Evolutionary conservation across 2,329 filamentous ascomycete genomes (phyloP).

Genomic region (Colletotrichum theobromicola): DNA sequence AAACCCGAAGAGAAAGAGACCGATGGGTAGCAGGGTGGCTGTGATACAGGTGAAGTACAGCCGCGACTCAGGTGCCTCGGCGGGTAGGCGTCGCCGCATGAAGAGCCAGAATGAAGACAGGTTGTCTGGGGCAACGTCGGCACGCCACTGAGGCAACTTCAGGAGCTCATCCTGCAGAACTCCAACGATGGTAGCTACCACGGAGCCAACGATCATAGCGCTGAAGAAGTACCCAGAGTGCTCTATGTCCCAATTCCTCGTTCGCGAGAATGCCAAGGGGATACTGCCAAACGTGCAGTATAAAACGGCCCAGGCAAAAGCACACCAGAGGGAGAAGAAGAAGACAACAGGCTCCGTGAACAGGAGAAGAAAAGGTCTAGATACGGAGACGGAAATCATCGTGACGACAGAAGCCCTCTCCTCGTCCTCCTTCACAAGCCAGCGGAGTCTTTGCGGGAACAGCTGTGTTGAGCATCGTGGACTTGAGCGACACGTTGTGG

Average conservation of each 20-base stretch:
- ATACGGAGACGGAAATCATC: slow-evolving; percentile 77
- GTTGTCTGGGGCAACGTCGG: slow-evolving; percentile 30
- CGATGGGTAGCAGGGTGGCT: slow-evolving; percentile 75
- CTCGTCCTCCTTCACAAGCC: slow-evolving; percentile 81
- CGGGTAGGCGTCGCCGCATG: slow-evolving; percentile 50
- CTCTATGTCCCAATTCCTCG: slow-evolving; percentile 71
- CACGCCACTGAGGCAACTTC: slow-evolving; percentile 44
- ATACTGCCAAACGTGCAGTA: slow-evolving; percentile 86
- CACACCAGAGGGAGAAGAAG: slow-evolving; percentile 88
- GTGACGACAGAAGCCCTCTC: slow-evolving; percentile 69
- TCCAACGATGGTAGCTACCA: slow-evolving; percentile 70
- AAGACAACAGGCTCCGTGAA: slow-evolving; percentile 81
- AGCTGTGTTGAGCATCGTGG: background rate
- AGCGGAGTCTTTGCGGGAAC: slow-evolving; percentile 64
- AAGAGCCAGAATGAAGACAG: slow-evolving; percentile 48
- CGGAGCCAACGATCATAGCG: slow-evolving; percentile 68
- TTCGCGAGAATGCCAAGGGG: slow-evolving; percentile 74
- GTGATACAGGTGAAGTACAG: slow-evolving; percentile 86
- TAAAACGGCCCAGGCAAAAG: slow-evolving; percentile 88
- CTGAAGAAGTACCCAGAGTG: slow-evolving; percentile 68
- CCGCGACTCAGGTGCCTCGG: slow-evolving; percentile 72
- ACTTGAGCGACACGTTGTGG: background rate
- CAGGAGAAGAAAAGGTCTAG: slow-evolving; percentile 79
- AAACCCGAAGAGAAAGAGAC: slow-evolving; percentile 83
- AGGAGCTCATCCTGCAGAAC: slow-evolving; percentile 76